phyloP scores from a whole-genome alignment of 1,284 basidiomycete genomes.

The Ustilago trichophora region DNA sequence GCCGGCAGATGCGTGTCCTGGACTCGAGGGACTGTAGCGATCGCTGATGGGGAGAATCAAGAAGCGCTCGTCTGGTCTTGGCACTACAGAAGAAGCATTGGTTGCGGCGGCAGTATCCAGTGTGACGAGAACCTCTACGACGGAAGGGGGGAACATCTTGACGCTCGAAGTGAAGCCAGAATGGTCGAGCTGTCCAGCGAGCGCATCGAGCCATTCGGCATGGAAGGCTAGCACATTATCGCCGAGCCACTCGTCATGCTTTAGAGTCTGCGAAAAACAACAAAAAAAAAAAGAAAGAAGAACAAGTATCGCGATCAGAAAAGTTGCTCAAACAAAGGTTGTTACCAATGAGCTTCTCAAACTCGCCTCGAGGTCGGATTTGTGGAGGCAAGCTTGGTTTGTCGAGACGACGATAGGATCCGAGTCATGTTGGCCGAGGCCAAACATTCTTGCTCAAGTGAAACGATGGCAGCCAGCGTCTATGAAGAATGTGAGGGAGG shows the following conservation, averaged over 20 bases:
- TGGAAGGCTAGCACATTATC: slow-evolving; percentile 45
- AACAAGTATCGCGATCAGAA: no score
- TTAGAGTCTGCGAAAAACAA: slow-evolving; percentile 33
- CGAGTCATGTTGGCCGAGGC: not conserved
- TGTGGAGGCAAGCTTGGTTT: slow-evolving; percentile 29
- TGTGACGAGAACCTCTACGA: slow-evolving; percentile 36
- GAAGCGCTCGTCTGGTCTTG: slow-evolving; percentile 16
- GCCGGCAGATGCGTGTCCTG: slow-evolving; percentile 10
- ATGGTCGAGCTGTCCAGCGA: slow-evolving; percentile 5
- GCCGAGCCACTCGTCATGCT: slow-evolving; percentile 37
- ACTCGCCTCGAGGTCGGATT: slow-evolving; percentile 36
- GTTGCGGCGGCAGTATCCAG: slow-evolving; percentile 12
- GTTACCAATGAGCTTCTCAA: no score
- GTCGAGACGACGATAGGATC: slow-evolving; percentile 35
- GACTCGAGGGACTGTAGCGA: slow-evolving; percentile 24
- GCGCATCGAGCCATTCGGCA: slow-evolving; percentile 40
- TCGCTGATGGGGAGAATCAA: slow-evolving; percentile 39
- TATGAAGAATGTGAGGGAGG: no score
- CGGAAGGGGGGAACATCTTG: slow-evolving; percentile 39
- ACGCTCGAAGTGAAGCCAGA: not conserved
- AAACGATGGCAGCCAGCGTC: no score
- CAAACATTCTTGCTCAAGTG: no score
- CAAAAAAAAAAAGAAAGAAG: no score
- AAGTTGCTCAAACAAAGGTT: no score
- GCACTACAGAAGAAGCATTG: slow-evolving; percentile 19